Evolutionary conservation across 495 filamentous ascomycete genomes (phyloP), one percentile per base, ranked within the genome.

Genomic region (Penicillium soppii): DNA sequence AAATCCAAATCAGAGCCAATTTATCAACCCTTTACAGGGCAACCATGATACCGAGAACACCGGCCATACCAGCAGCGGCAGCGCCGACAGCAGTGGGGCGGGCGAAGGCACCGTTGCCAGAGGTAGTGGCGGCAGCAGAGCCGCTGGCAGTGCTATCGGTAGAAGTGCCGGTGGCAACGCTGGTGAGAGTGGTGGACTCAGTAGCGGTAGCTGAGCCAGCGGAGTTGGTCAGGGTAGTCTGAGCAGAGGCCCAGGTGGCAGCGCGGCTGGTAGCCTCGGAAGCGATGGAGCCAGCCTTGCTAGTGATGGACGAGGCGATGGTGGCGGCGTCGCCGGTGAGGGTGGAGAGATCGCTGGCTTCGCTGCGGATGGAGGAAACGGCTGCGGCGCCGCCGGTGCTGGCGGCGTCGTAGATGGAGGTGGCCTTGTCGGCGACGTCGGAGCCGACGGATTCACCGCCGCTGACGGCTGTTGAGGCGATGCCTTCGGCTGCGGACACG

Each of bases 21-120:
- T 16, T 26, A 38, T 26, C 26, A 35, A 39, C 10, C 19, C 15
- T 57, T 64, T 71, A 74, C 53, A 74, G 59, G 17, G 62, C 67
- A 54, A 55, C 66, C 66, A 74, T 70, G 33, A 72, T 52, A 51
- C 69, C 69, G 29, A 74, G 54, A 7, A 74, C 26, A 56, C 71
- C 71, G 4, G 62, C 62, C 20, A 68, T 36, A 47, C 55, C 58
- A 15, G 51, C 59, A 32, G 53, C 47, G 17, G 62, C 62, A 21
- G 50, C 56, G 19, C 62, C 59, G 37, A 71, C 26, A 12, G 50
- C 58, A 20, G 58, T 48, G 15, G 58, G 52, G 12, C 54, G 58
- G 19, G 60, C 52, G 33, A 51, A 43, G 25, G 59, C 50, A 27
- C 47, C 62, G 4, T 54, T 62, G 25, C 51, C 32, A 8, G 50